Evolutionary conservation across 495 filamentous ascomycete genomes (phyloP), one percentile per base, ranked within the genome.

Genomic region (Penicillium fimorum): DNA sequence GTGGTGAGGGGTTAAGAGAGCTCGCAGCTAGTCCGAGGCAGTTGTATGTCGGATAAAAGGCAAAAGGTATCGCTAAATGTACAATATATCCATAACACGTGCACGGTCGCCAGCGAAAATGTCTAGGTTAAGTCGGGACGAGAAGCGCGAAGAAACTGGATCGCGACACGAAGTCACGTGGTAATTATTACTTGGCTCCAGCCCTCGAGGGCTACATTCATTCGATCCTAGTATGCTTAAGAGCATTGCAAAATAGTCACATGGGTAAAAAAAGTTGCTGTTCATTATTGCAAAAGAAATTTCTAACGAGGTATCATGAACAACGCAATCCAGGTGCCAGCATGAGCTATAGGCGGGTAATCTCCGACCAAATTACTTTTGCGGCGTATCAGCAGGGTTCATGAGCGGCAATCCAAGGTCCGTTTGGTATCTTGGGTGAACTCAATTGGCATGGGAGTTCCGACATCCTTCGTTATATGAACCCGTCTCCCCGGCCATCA

Each of bases 161-260:
- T 41, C 67, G 65, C 66, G 70, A 69, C 72, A 64, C 72, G 72
- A 68, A 63, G 60, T 71, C 72, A 75, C 71, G 67, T 75, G 72
- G 43, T 10, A 9, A 20, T n/a, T 29, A 37, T 37, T 35, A 54
- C 50, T 20, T 17, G 20, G 18, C 7, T n/a, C 10, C 25, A 18
- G 24, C 8, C 15, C 25, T n/a, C 1, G 7, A 18, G 44, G 20
- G 10, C 32, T 38, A 50, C 47, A 15, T 35, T 15, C 47, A 15
- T 35, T 15, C 22, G n/a, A 22, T 49, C 8, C 0, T 7, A 5
- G n/a, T n/a, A 10, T 10, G 15, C 4, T 29, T 47, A 40, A 40
- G 30, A 38, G 17, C 30, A 17, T 51, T 41, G 6, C 3, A 4
- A 20, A 17, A 15, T 13, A 17, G 15, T 51, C n/a, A 30, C 12